phyloP scores from a whole-genome alignment of 108 stramenopile genomes.

The Stephanodiscus triporus region DNA sequence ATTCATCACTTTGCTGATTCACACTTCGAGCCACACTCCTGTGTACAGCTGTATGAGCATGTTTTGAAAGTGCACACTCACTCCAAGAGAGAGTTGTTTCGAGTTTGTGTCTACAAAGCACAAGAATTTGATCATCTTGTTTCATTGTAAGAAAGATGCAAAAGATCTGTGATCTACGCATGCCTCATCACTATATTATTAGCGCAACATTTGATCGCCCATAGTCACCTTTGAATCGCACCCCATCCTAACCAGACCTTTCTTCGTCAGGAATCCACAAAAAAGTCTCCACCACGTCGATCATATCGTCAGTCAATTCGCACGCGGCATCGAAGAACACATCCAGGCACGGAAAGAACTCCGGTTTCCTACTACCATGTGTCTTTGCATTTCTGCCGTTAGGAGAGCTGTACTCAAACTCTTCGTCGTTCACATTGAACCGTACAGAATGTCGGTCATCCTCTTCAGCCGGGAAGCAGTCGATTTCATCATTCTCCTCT shows the following conservation, averaged over 20 bases:
- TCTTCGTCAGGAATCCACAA: not conserved
- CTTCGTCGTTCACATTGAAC: not conserved
- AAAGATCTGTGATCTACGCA: not conserved
- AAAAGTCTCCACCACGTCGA: slow-evolving; percentile 1
- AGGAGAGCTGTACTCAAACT: not conserved
- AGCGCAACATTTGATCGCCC: not conserved
- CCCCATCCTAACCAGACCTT: not conserved
- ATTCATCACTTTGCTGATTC: no score
- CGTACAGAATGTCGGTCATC: not conserved
- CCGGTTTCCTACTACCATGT: not conserved
- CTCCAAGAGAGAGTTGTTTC: no score
- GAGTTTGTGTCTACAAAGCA: no score
- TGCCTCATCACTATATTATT: not conserved
- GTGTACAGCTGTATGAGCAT: no score
- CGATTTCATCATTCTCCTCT: not conserved
- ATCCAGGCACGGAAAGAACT: not conserved
- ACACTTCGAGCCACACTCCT: no score
- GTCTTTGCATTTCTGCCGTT: not conserved
- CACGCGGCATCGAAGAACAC: slow-evolving; percentile 1
- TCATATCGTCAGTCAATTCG: not conserved
- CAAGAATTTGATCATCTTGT: no score
- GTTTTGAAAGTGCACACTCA: no score
- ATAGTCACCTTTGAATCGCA: no score
- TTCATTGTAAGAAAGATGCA: not conserved
- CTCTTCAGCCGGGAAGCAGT: not conserved